Percentiles rank a stretch among this genome's conserved stretches.
Evolutionary conservation across 139 green algal species (phyloP).

Genomic region (Spirogloea muscicola): DNA sequence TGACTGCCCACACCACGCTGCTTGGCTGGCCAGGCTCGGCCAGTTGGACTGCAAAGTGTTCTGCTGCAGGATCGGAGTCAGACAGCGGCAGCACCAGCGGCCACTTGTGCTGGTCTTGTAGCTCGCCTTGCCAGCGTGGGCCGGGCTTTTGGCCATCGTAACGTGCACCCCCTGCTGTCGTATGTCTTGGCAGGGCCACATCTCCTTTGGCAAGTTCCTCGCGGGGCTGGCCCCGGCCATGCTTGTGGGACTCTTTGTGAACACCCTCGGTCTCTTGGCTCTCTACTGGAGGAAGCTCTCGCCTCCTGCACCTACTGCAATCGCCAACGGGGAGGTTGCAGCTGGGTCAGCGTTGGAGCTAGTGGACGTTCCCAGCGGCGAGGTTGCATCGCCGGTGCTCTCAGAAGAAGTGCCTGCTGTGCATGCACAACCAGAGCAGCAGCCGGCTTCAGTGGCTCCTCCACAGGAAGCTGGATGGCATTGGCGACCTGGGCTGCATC

Average conservation of each 20-base stretch:
- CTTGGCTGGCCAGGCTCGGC: no score
- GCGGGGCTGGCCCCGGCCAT: not conserved
- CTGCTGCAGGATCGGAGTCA: no score
- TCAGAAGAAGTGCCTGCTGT: not conserved
- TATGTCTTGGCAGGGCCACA: no score
- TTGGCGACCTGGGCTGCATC: not conserved
- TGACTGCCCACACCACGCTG: no score
- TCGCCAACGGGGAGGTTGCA: not conserved
- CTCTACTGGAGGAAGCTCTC: not conserved
- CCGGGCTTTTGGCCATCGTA: no score
- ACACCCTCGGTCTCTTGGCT: conserved; percentile 1
- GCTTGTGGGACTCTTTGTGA: not conserved
- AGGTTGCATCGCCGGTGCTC: not conserved
- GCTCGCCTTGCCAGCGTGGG: no score
- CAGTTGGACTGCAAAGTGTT: no score
- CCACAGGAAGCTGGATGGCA: not conserved
- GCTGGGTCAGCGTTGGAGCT: not conserved
- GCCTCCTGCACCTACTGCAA: not conserved
- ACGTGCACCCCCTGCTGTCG: no score
- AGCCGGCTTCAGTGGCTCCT: not conserved
- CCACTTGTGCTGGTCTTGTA: no score
- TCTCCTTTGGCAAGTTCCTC: conserved; percentile 14
- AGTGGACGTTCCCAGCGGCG: not conserved
- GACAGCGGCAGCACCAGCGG: no score
- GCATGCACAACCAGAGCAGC: not conserved